Percentiles rank a stretch among this genome's conserved stretches.
phyloP scores from a whole-genome alignment of 2,329 filamentous ascomycete species.

The Cladosporium sp. region DNA sequence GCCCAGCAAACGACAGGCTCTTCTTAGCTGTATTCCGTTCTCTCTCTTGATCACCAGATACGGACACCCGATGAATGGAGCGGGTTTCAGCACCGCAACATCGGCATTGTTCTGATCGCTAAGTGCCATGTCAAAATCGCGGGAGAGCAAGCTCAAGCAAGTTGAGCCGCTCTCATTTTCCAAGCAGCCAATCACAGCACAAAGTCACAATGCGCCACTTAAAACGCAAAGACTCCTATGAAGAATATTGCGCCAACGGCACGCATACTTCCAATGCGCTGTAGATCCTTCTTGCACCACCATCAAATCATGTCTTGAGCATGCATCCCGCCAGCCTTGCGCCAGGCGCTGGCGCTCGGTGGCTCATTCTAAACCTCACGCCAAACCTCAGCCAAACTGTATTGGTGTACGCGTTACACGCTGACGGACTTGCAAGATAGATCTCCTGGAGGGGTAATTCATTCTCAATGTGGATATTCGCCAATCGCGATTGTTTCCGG shows the following conservation, averaged over 20 bases:
- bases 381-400: background rate
- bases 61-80: too few species aligned
- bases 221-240: background rate
- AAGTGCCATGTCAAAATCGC: background rate
- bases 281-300: background rate
- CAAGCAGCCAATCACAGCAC: conserved; percentile 1
- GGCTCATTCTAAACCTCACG: background rate
- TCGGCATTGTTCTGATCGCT: background rate
- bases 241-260: background rate
- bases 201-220: background rate
- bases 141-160: background rate
- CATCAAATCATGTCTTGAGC: background rate
- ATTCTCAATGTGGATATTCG: background rate
- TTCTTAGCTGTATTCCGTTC: too few species aligned
- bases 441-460: background rate
- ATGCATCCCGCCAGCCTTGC: background rate
- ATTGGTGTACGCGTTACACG: background rate
- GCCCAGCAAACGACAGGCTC: too few species aligned
- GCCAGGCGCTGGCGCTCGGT: background rate
- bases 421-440: background rate
- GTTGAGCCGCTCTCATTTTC: conserved; percentile 5
- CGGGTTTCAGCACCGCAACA: too few species aligned
- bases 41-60: too few species aligned
- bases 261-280: background rate
- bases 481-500: background rate